Evolutionary conservation across 371 early-diverging fungal genomes (phyloP), one percentile per base, ranked within the genome.

Genomic region (Apophysomyces variabilis): DNA sequence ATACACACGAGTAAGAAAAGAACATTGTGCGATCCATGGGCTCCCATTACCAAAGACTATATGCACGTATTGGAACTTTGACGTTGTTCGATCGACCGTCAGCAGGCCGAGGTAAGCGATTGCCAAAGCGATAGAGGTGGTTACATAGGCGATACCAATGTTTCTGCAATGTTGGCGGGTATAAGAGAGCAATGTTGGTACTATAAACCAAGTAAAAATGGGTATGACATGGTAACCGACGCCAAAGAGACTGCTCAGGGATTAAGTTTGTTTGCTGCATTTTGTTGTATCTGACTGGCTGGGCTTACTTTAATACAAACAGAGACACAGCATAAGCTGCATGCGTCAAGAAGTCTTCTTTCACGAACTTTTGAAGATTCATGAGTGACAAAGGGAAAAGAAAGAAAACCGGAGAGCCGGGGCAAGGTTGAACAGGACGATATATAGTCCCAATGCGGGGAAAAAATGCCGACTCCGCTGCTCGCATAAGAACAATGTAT

Each of bases 171-270:
- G 46, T 18, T 73, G 32, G 0, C 75, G 73, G n/a, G 66, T 66
- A 45, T 79, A 77, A 21, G 16, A n/a, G 12, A 79, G 32, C 0
- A 71, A 2, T 4, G 67, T n/a, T 18, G 80, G 76, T 36, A 70
- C 41, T 18, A 66, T 71, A 11, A 71, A 39, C 60, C 68, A 67
- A 12, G 60, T 58, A 9, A 76, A 66, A 14, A 77, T 7, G 3
- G 80, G 80, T 18, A 79, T 67, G 7, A 73, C 67, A 45, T 79
- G 75, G 45, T 70, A 77, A 13, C 77, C 77, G 39, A 68, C 69
- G 1, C 69, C 77, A 61, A 79, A 79, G 3, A 65, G 9, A 6
- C 78, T 78, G n/a, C 3, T 26, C 32, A 26, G 32, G 32, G 32
- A 26, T 26, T 26, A 26, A 26, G 32, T 26, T 26, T 26, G 32